Evolutionary conservation across 805 yeast species (phyloP).

Genomic region (Myxozyma monticola): DNA sequence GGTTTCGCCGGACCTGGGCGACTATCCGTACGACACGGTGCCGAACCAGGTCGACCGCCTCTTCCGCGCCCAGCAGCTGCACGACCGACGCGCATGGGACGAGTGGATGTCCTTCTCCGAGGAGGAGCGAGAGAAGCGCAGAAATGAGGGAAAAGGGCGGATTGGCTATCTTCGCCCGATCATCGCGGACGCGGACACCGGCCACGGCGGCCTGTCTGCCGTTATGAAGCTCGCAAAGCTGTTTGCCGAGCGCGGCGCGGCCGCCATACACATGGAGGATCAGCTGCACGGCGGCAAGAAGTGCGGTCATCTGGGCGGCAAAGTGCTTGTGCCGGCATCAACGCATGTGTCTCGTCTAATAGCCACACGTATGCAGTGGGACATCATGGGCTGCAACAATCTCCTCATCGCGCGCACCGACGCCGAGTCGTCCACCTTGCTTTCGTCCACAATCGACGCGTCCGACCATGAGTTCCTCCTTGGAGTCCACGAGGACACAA

Average conservation of each 20-base stretch:
- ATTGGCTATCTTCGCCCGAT: conserved; percentile 61
- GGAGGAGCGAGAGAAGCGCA: conserved; percentile 34
- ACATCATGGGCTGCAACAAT: conserved; percentile 59
- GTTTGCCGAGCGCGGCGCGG: conserved; percentile 67
- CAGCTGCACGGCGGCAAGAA: conserved; percentile 66
- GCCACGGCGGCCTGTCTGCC: conserved; percentile 62
- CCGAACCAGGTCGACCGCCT: conserved; percentile 65
- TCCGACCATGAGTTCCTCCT: conserved; percentile 57
- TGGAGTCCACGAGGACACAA: conserved; percentile 45
- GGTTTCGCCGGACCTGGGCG: conserved; percentile 67
- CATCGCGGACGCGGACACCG: conserved; percentile 68
- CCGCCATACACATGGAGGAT: conserved; percentile 66
- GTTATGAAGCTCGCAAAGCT: conserved; percentile 65
- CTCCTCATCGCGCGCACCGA: conserved; percentile 63
- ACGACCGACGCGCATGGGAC: conserved; percentile 52
- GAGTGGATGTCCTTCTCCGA: conserved; percentile 40
- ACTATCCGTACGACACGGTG: conserved; percentile 67
- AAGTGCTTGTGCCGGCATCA: conserved; percentile 59
- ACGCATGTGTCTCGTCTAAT: conserved; percentile 55
- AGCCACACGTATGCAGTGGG: conserved; percentile 66
- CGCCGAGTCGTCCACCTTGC: conserved; percentile 54
- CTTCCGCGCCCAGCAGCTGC: conserved; percentile 58
- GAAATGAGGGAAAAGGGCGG: conserved; percentile 33
- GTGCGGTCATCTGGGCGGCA: conserved; percentile 65
- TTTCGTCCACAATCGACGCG: conserved; percentile 55